A percentile compares a stretch with the other conserved stretches of the same genome.
These are phyloP conservation scores for Hyphopichia homilentoma DNA, from an alignment of 805 yeast species.

Conservation along the genomic window DNA sequence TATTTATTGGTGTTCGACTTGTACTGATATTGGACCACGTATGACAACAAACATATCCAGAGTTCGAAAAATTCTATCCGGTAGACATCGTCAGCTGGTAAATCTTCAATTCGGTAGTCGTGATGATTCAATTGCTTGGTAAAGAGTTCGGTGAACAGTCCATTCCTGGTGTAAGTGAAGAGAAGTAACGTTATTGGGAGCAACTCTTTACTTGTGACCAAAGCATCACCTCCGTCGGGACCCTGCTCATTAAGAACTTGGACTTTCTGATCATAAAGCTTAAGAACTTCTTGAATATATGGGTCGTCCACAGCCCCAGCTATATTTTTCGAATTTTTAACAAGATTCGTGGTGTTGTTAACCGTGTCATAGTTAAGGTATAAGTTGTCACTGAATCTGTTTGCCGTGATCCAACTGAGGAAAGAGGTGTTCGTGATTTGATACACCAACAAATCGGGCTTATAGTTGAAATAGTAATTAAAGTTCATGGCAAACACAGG, in stretches of 20 bases:
- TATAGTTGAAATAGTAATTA: conserved; percentile 12
- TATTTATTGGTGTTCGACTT: conserved; percentile 18
- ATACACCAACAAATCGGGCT: conserved; percentile 17
- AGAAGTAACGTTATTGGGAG: conserved; percentile 14
- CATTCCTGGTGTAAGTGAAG: conserved; percentile 11
- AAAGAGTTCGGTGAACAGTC: conserved; percentile 11
- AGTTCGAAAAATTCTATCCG: conserved; percentile 20
- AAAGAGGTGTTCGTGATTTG: conserved; percentile 24
- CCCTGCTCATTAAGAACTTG: too few relatives aligned
- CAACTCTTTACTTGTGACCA: conserved; percentile 12
- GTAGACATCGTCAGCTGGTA: conserved; percentile 8
- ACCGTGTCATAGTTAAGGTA: conserved; percentile 15
- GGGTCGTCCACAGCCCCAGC: conserved; percentile 10
- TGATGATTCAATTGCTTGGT: conserved; percentile 10
- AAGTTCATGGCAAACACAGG: conserved; percentile 12
- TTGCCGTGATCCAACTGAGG: conserved; percentile 28
- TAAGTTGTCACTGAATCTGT: conserved; percentile 16
- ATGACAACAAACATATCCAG: conserved; percentile 38
- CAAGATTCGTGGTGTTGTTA: conserved; percentile 11
- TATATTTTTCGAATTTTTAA: conserved; percentile 8
- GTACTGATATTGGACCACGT: conserved; percentile 36
- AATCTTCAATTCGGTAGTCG: conserved; percentile 11
- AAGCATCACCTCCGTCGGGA: too few relatives aligned
- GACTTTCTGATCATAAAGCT: conserved; percentile 6
- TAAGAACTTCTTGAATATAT: conserved; percentile 13